phyloP scores from a whole-genome alignment of 495 filamentous ascomycete species.

The Neurospora discreta region DNA sequence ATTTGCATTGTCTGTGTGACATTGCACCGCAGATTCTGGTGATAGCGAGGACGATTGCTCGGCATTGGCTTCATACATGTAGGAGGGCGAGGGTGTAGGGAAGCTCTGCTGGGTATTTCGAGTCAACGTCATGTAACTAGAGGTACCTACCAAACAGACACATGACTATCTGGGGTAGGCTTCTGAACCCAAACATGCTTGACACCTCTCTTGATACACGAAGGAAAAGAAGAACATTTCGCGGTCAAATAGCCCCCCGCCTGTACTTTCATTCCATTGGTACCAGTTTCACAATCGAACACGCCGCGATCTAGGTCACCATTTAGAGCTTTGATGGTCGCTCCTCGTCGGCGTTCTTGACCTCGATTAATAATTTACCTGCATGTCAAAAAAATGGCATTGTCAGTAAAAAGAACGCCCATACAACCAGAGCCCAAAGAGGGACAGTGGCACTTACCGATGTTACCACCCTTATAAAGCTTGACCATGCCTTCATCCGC shows the following conservation, averaged over 20 bases:
- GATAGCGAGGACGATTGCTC: not conserved
- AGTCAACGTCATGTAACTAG: not conserved
- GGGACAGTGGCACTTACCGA: constrained; percentile 24
- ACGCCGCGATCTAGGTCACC: not conserved
- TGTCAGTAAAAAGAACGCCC: not conserved
- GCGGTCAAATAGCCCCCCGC: not conserved
- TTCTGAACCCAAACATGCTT: not conserved
- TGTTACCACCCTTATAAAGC: constrained; percentile 47
- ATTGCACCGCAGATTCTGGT: not conserved
- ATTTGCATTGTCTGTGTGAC: not conserved
- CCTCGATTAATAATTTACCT: constrained; percentile 23
- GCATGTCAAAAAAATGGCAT: not conserved
- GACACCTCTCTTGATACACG: not conserved
- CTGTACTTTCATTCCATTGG: not conserved
- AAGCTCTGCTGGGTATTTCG: not conserved
- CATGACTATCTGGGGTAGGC: not conserved
- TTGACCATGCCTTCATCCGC: constrained; percentile 39
- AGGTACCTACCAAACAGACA: not conserved
- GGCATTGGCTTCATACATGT: not conserved
- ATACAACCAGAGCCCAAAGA: not conserved
- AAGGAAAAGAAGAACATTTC: not conserved
- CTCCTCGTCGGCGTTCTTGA: constrained; percentile 16
- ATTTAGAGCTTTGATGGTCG: not conserved
- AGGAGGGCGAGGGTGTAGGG: not conserved
- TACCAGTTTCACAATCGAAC: not conserved